Conservation (phyloP, 2,329 filamentous ascomycete genomes). For the Curvularia eragrostidis region DNA sequence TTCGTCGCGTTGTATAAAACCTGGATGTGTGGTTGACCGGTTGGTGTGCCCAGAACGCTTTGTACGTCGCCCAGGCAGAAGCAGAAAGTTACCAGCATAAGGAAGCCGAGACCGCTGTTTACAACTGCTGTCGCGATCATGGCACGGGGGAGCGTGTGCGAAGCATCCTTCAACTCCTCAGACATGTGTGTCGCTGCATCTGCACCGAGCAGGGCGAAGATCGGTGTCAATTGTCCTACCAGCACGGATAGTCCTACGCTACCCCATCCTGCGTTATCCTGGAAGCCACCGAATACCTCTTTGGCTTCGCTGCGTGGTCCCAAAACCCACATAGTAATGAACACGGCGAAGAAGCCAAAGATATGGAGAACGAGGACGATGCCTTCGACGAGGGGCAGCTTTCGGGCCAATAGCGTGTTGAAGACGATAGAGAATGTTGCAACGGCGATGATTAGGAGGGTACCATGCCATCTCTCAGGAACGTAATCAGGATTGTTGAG, state of each 20-base stretch:
- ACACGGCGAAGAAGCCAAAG: constrained; percentile 58
- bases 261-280: constrained; percentile 39
- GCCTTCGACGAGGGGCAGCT: constrained; percentile 57
- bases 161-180: constrained; percentile 46
- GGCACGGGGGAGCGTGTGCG: constrained; percentile 46
- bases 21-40: constrained; percentile 35
- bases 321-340: constrained; percentile 46
- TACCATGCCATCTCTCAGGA: constrained; percentile 57
- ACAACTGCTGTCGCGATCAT: constrained; percentile 51
- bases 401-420: constrained; percentile 55
- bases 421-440: constrained; percentile 49
- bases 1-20: constrained; percentile 35
- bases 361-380: constrained; percentile 57
- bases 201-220: constrained; percentile 36
- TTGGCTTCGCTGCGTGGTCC: constrained; percentile 30
- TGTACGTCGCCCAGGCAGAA: constrained; percentile 34
- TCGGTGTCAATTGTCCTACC: constrained; percentile 31
- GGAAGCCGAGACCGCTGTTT: constrained; percentile 49
- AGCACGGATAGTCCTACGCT: constrained; percentile 32
- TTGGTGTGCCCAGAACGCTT: constrained; percentile 20
- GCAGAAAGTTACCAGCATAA: constrained; percentile 47
- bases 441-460: constrained; percentile 57
- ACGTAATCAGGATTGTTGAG: constrained; percentile 51
- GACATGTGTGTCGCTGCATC: constrained; percentile 42
- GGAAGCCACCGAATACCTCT: constrained; percentile 34